Conservation (phyloP, 1,139 yeast genomes). For the Eremothecium cymbalariae region DNA sequence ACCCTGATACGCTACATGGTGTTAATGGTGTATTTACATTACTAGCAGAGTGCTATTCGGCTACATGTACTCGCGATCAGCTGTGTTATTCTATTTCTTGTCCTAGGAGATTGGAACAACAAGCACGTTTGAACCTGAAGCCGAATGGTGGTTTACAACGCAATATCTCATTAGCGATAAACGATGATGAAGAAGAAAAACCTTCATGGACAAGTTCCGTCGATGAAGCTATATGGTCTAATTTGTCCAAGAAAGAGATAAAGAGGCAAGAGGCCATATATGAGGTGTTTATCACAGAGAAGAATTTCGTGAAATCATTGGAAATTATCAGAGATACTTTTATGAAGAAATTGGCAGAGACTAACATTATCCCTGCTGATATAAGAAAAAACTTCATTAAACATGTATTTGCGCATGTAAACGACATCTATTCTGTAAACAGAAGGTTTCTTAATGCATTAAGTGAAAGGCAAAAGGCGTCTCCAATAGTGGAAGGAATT, state of each 20-base stretch:
- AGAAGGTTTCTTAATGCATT: conserved; percentile 81
- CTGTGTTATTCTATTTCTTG: conserved; percentile 96
- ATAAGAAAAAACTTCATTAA: conserved; percentile 87
- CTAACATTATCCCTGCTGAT: conserved; percentile 77
- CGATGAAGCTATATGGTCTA: conserved; percentile 68
- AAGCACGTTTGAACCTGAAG: conserved; percentile 81
- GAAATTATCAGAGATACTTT: conserved; percentile 92
- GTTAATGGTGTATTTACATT: conserved; percentile 91
- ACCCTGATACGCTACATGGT: conserved; percentile 24
- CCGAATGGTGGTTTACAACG: conserved; percentile 82
- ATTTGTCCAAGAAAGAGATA: conserved; percentile 75
- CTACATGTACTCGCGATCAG: conserved; percentile 84
- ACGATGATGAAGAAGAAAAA: conserved; percentile 72
- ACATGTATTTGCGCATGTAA: conserved; percentile 84
- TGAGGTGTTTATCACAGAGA: conserved; percentile 88
- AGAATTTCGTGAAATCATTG: conserved; percentile 89
- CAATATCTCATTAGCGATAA: conserved; percentile 70
- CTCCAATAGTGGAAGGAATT: conserved; percentile 75
- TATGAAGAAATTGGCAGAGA: conserved; percentile 81
- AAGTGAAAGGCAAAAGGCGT: conserved; percentile 78
- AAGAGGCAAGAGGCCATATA: conserved; percentile 93
- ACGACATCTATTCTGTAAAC: conserved; percentile 79
- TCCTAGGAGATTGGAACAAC: conserved; percentile 92
- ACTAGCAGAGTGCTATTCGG: conserved; percentile 90
- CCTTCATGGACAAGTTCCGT: conserved; percentile 94